phyloP scores from a whole-genome alignment of 805 yeast species.

The Blastobotrys peoriensis region DNA sequence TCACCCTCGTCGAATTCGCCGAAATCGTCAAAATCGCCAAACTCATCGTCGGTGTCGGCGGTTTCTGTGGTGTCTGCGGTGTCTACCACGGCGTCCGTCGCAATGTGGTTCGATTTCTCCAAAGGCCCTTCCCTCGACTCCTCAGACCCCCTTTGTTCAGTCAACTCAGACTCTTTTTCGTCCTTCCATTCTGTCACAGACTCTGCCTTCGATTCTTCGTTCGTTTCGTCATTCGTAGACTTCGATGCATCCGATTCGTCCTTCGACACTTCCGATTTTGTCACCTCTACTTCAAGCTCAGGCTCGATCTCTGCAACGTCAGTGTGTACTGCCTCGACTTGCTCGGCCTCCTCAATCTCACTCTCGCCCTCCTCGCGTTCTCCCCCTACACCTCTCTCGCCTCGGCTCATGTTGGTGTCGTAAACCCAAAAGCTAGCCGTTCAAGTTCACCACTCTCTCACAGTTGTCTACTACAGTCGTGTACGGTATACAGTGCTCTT shows the following conservation, averaged over 20 bases:
- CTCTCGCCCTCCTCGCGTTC: no score
- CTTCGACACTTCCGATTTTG: no score
- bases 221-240: neutral
- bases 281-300: neutral
- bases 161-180: neutral
- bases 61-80: neutral
- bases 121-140: neutral
- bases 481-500: no score
- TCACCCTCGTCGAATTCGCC: constrained; percentile 26
- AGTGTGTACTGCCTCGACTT: neutral
- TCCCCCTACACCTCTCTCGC: no score
- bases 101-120: constrained; percentile 1
- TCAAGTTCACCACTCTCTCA: no score
- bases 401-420: no score
- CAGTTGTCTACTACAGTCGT: no score
- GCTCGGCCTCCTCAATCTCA: constrained; percentile 1
- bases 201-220: neutral
- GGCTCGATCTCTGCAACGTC: constrained; percentile 11
- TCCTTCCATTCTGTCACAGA: neutral
- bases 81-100: neutral
- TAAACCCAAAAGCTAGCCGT: no score
- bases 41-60: constrained; percentile 6
- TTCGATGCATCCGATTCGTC: no score
- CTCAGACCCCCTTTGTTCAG: neutral
- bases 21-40: constrained; percentile 30